Evolutionary conservation across 169 alveolate genomes (phyloP).

Genomic region (Plasmodium inui): DNA sequence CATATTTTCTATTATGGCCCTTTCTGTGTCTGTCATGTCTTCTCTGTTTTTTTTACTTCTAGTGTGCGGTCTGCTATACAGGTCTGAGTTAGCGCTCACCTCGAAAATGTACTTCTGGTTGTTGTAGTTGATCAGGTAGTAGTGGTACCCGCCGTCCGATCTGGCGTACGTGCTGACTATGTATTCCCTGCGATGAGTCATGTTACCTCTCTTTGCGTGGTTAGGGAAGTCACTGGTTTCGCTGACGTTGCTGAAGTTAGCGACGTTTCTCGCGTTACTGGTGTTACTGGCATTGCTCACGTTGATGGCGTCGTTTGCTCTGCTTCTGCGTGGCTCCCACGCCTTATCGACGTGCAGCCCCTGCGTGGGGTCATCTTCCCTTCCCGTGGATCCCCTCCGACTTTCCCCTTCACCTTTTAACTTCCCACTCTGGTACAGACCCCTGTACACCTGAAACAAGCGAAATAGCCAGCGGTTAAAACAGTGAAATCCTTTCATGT

Average conservation of each 20-base stretch:
- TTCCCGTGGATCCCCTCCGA: not conserved
- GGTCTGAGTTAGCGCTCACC: not conserved
- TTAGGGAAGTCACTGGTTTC: too few relatives aligned
- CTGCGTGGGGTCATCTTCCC: not conserved
- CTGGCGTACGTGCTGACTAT: not conserved
- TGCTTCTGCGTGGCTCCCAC: not conserved
- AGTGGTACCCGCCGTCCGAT: constrained; percentile 1
- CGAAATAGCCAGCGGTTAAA: not conserved
- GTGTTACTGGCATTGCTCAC: not conserved
- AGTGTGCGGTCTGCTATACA: not conserved
- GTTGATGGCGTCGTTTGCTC: not conserved
- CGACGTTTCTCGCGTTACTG: not conserved
- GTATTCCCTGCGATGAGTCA: not conserved
- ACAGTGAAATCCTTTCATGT: not conserved
- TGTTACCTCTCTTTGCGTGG: not conserved
- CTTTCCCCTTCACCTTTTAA: not conserved
- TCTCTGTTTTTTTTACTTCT: not conserved
- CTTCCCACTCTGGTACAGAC: not conserved
- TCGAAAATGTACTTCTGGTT: not conserved
- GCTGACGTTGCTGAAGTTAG: too few relatives aligned
- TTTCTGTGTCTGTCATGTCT: not conserved
- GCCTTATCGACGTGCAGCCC: not conserved
- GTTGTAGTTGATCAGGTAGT: constrained; percentile 14
- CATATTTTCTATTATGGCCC: constrained; percentile 24
- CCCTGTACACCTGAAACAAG: not conserved